These are phyloP conservation scores for Camellia sinensis DNA, from an alignment of 148 eudicot species.

Conservation along the genomic window DNA sequence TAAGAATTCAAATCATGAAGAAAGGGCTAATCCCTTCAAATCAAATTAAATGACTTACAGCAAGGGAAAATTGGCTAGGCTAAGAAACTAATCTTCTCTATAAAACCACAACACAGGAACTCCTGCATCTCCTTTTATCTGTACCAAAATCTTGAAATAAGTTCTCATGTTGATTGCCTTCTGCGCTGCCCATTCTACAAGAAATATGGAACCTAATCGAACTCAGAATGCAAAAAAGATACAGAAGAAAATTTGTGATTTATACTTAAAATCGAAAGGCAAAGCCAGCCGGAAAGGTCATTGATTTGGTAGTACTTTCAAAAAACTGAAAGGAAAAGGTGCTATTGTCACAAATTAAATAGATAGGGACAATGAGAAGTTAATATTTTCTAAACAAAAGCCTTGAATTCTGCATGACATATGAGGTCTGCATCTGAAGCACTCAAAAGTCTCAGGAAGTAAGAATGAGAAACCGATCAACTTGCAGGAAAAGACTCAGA, in stretches of 20 bases:
- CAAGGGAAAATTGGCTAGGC: too few relatives aligned
- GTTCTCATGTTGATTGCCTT: too few relatives aligned
- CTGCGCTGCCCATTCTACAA: too few relatives aligned
- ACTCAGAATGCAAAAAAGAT: not conserved
- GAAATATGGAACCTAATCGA: too few relatives aligned
- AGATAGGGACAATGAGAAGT: not conserved
- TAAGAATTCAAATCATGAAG: too few relatives aligned
- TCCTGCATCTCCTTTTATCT: too few relatives aligned
- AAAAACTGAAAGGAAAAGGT: not conserved
- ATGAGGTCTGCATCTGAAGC: conserved; percentile 1
- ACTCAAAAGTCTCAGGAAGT: not conserved
- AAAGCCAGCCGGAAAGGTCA: not conserved
- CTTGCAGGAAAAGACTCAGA: not conserved
- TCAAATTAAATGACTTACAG: too few relatives aligned
- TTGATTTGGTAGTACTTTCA: not conserved
- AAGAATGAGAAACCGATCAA: not conserved
- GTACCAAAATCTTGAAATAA: not conserved
- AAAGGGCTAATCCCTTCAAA: too few relatives aligned
- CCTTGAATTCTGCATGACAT: not conserved
- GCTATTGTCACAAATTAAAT: not conserved
- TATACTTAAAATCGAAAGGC: not conserved
- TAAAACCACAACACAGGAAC: too few relatives aligned
- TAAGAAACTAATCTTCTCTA: too few relatives aligned
- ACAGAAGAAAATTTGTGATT: not conserved
- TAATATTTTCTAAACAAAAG: not conserved